Evolutionary conservation across 768 basidiomycete species (phyloP).

Genomic region (Lactifluus piperatus): DNA sequence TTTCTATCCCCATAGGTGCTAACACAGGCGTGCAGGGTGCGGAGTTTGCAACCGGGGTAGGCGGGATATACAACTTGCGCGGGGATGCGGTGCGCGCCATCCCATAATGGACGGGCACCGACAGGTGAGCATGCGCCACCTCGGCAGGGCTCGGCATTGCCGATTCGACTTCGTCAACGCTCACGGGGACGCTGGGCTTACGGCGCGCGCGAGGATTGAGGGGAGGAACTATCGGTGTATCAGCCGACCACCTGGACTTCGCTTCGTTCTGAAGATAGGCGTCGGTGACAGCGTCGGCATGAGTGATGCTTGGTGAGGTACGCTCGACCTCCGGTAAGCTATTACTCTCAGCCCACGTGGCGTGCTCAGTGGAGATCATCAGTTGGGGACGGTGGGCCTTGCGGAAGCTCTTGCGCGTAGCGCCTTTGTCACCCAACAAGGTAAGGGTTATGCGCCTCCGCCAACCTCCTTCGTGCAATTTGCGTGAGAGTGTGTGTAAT

Average conservation of each 20-base stretch:
- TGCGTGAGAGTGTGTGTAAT: conserved; percentile 18
- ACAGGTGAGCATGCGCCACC: conserved; percentile 20
- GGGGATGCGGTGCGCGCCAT: not conserved
- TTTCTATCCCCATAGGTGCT: conserved; percentile 34
- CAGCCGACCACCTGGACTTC: conserved; percentile 27
- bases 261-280: conserved; percentile 13
- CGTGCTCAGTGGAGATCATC: conserved; percentile 37
- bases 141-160: conserved; percentile 25
- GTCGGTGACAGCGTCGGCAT: not conserved
- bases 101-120: conserved; percentile 15
- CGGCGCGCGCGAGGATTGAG: conserved; percentile 22
- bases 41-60: conserved; percentile 35
- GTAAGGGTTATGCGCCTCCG: conserved; percentile 12
- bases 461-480: conserved; percentile 16
- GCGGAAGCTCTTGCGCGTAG: conserved; percentile 15
- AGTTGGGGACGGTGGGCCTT: conserved; percentile 24
- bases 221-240: conserved; percentile 14
- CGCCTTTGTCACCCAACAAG: conserved; percentile 22
- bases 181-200: conserved; percentile 31
- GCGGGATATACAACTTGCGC: conserved; percentile 17
- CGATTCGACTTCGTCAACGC: conserved; percentile 26
- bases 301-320: conserved; percentile 21
- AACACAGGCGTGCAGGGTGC: conserved; percentile 24
- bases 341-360: conserved; percentile 25
- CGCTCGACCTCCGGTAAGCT: conserved; percentile 27